These are phyloP conservation scores for Suillus subaureus DNA, from an alignment of 768 basidiomycete species.

Conservation along the genomic window DNA sequence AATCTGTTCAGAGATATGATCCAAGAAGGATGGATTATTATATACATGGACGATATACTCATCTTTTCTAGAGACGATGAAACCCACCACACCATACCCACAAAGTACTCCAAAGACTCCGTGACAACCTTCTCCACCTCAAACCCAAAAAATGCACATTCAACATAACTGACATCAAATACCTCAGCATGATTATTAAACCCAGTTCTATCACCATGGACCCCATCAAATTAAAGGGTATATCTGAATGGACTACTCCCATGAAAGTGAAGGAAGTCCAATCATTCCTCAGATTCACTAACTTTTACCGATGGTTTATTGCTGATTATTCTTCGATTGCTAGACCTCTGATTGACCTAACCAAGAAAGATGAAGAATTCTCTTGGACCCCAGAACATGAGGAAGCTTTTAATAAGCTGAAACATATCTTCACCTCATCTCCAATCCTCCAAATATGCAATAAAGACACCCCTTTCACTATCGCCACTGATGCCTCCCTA, in stretches of 20 bases:
- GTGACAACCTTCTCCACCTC: constrained; percentile 34
- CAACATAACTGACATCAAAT: background rate
- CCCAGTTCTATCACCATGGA: background rate
- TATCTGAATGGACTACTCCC: background rate
- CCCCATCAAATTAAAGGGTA: background rate
- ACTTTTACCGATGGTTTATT: constrained; percentile 36
- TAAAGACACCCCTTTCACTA: constrained; percentile 13
- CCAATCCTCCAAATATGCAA: background rate
- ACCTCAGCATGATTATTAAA: background rate
- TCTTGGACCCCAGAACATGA: constrained; percentile 26
- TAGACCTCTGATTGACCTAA: constrained; percentile 26
- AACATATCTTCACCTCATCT: constrained; percentile 19
- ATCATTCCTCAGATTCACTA: constrained; percentile 30
- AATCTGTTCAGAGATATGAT: constrained; percentile 14
- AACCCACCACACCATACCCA: constrained; percentile 20
- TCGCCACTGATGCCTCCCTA: background rate
- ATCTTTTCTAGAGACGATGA: constrained; percentile 16
- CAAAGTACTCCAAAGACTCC: constrained; percentile 30
- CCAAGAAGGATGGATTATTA: constrained; percentile 22
- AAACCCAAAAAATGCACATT: constrained; percentile 9
- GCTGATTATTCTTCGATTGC: constrained; percentile 27
- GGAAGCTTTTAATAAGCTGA: constrained; percentile 31
- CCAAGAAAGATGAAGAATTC: constrained; percentile 26
- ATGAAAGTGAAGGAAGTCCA: background rate
- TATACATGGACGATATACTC: constrained; percentile 33